Conservation (phyloP, 2,329 filamentous ascomycete species). For the Diaporthe sp. region DNA sequence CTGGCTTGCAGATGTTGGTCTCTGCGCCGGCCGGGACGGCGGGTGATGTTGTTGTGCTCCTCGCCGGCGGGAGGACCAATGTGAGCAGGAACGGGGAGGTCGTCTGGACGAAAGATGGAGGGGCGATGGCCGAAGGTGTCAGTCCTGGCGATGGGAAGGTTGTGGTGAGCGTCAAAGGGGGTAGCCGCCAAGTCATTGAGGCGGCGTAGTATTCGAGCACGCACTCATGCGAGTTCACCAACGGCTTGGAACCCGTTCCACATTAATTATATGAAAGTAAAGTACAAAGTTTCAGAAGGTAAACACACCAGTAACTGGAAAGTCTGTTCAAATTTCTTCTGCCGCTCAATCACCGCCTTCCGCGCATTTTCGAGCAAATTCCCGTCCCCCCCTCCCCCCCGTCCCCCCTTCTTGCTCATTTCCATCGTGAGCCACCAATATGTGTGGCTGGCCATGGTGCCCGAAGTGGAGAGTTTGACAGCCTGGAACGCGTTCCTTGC, state of each 20-base stretch:
- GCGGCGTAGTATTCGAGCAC: neutral
- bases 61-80: constrained; percentile 34
- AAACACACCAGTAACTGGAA: neutral
- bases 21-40: constrained; percentile 47
- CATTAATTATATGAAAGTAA: neutral
- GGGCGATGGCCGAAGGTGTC: neutral
- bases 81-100: constrained; percentile 43
- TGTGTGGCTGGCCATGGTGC: neutral
- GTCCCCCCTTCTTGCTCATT: no score
- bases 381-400: no score
- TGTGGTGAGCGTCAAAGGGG: constrained; percentile 8
- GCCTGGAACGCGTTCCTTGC: neutral
- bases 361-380: no score
- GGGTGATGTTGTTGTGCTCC: constrained; percentile 48
- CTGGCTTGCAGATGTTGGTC: neutral
- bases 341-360: no score
- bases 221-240: neutral
- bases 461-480: neutral
- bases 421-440: no score
- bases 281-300: neutral
- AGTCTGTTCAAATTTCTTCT: neutral
- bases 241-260: neutral
- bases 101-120: constrained; percentile 39
- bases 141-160: constrained; percentile 13
- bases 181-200: constrained; percentile 7